phyloP scores from a whole-genome alignment of 768 basidiomycete species.

The Trametopsis cervina region DNA sequence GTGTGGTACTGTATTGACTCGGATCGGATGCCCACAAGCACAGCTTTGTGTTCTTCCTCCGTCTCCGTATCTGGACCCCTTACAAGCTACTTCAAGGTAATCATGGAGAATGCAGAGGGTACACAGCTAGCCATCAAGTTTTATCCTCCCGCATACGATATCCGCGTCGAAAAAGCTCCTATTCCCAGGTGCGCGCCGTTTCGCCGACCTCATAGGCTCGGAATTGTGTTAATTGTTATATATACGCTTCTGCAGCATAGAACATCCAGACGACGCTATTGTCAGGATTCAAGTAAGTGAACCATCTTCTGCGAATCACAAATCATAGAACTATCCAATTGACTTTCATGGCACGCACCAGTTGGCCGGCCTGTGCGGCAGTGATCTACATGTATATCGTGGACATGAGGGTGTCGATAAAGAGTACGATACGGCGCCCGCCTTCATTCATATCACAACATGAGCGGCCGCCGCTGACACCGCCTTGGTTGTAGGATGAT shows the following conservation, averaged over 20 bases:
- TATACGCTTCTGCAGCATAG: too few relatives aligned
- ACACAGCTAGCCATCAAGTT: slow-evolving; percentile 45
- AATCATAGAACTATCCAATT: slow-evolving; percentile 11
- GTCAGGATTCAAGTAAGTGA: slow-evolving; percentile 56
- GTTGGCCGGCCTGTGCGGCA: slow-evolving; percentile 66
- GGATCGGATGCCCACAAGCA: too few relatives aligned
- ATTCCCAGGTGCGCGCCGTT: slow-evolving; percentile 51
- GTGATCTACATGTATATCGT: slow-evolving; percentile 71
- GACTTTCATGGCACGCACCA: too few relatives aligned
- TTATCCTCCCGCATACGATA: slow-evolving; percentile 63
- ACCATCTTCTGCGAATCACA: background rate
- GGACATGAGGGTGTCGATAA: slow-evolving; percentile 48
- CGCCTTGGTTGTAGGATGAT: slow-evolving; percentile 37
- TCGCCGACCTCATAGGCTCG: too few relatives aligned
- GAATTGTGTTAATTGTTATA: too few relatives aligned
- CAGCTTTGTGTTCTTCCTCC: too few relatives aligned
- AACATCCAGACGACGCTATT: slow-evolving; percentile 71
- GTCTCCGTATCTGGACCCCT: too few relatives aligned
- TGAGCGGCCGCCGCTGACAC: background rate
- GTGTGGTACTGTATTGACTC: too few relatives aligned
- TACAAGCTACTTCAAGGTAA: too few relatives aligned
- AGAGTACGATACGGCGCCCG: slow-evolving; percentile 29
- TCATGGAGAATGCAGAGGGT: background rate
- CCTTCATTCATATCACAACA: slow-evolving; percentile 17
- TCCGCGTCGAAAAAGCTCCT: slow-evolving; percentile 57